phyloP scores from a whole-genome alignment of 345 rosid species.

The Nasturtium officinale region DNA sequence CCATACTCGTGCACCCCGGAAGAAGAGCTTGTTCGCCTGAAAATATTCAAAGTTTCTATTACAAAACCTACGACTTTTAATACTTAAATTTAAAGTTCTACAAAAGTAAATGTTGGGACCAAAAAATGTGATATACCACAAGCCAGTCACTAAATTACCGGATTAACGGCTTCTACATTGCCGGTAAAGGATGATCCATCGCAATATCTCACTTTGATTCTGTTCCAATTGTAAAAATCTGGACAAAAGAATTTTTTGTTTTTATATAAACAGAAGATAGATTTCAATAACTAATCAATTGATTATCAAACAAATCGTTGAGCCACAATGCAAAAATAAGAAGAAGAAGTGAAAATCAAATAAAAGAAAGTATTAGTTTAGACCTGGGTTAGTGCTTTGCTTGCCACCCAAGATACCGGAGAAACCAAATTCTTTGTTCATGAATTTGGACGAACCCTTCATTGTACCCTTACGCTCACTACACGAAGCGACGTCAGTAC shows the following conservation, averaged over 20 bases:
- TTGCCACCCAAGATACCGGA: conserved; percentile 79
- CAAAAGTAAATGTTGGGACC: background rate
- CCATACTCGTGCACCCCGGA: conserved; percentile 82
- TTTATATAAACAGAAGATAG: background rate
- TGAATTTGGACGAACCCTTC: conserved; percentile 76
- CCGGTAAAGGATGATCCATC: conserved; percentile 94
- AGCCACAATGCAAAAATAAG: background rate
- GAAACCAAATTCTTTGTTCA: conserved; percentile 66
- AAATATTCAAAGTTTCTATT: conserved; percentile 3
- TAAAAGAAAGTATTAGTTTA: background rate
- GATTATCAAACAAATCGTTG: background rate
- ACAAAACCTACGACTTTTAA: background rate
- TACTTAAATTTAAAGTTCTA: background rate
- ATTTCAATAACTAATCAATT: background rate
- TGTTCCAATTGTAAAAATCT: conserved; percentile 91
- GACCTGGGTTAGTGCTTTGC: conserved; percentile 73
- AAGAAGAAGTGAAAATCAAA: background rate
- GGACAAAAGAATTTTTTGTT: background rate
- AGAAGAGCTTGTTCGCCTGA: conserved; percentile 73
- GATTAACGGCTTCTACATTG: conserved; percentile 69
- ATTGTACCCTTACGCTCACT: conserved; percentile 56
- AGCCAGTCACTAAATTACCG: conserved; percentile 46
- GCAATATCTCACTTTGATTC: conserved; percentile 87
- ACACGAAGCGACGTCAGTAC: conserved; percentile 63
- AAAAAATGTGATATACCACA: background rate